A percentile compares a stretch with the other conserved stretches of the same genome.
Evolutionary conservation across 1,284 basidiomycete species (phyloP).

Genomic region (Boletus sp.): DNA sequence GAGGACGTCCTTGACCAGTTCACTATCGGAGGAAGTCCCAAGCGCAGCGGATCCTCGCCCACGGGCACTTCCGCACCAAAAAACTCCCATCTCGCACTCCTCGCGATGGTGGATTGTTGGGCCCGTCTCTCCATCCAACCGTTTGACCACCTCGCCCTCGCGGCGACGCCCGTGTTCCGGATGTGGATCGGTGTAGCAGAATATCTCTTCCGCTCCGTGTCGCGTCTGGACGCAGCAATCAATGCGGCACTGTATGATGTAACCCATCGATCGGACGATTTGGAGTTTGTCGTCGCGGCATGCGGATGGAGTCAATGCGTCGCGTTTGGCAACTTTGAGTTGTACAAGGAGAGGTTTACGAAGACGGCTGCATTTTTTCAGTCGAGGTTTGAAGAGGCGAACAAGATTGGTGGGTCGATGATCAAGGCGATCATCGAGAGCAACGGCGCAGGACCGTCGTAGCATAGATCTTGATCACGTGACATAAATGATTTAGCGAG

Average conservation of each 20-base stretch:
- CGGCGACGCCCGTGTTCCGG: constrained; percentile 94
- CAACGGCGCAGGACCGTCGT: neutral
- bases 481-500: neutral
- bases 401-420: constrained; percentile 83
- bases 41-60: constrained; percentile 11
- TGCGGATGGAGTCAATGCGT: constrained; percentile 98
- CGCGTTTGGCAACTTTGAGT: constrained; percentile 86
- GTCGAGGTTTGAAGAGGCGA: constrained; percentile 83
- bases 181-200: constrained; percentile 98
- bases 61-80: constrained; percentile 3
- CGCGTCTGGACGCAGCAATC: constrained; percentile 67
- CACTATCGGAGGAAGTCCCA: constrained; percentile 36
- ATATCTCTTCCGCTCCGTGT: constrained; percentile 78
- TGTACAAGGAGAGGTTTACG: constrained; percentile 81
- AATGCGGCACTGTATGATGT: constrained; percentile 75
- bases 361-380: constrained; percentile 85
- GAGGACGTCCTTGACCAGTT: constrained; percentile 89
- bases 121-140: constrained; percentile 84
- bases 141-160: constrained; percentile 88
- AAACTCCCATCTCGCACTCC: constrained; percentile 90
- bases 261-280: constrained; percentile 85
- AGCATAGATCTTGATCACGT: neutral
- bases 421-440: constrained; percentile 81
- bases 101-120: constrained; percentile 99
- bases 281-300: constrained; percentile 92